A percentile compares a stretch with the other conserved stretches of the same genome.
Conservation (phyloP, 768 basidiomycete species). For the Nevesoporus exiguus region DNA sequence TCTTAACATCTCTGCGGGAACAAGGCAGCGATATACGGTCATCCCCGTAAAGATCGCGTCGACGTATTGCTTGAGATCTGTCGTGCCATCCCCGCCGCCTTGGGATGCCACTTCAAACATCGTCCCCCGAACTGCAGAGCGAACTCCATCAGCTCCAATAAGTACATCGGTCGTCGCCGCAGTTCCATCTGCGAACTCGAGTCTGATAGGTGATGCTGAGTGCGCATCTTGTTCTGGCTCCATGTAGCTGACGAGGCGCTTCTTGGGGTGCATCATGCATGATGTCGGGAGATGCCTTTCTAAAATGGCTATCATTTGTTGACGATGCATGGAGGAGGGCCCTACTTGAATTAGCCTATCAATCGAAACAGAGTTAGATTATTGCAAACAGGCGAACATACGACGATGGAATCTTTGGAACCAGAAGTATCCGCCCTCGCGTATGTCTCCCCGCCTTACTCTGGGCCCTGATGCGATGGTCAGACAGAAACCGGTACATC, state of each 20-base stretch:
- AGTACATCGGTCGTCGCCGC: constrained; percentile 38
- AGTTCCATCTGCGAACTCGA: constrained; percentile 16
- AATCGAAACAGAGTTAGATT: background rate
- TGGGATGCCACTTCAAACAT: constrained; percentile 20
- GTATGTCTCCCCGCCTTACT: constrained; percentile 28
- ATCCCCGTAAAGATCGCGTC: constrained; percentile 42
- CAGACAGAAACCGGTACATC: background rate
- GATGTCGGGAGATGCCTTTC: constrained; percentile 18
- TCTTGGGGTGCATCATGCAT: constrained; percentile 16
- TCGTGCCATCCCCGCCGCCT: background rate
- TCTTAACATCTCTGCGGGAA: constrained; percentile 33
- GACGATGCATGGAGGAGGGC: constrained; percentile 19
- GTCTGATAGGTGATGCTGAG: constrained; percentile 17
- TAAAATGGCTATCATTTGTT: constrained; percentile 17
- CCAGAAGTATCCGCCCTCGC: constrained; percentile 31
- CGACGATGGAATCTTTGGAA: constrained; percentile 20
- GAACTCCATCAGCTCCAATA: constrained; percentile 46
- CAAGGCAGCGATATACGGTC: constrained; percentile 36
- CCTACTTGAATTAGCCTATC: background rate
- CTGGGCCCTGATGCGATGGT: background rate
- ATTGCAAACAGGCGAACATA: constrained; percentile 1
- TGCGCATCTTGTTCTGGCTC: constrained; percentile 21
- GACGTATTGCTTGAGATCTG: constrained; percentile 9
- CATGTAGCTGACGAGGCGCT: constrained; percentile 18
- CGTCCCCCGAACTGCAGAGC: constrained; percentile 23